Percentiles rank a stretch among this genome's conserved stretches.
Evolutionary conservation across 2,329 filamentous ascomycete species (phyloP).

Genomic region (Magnaporthiopsis rhizophila): DNA sequence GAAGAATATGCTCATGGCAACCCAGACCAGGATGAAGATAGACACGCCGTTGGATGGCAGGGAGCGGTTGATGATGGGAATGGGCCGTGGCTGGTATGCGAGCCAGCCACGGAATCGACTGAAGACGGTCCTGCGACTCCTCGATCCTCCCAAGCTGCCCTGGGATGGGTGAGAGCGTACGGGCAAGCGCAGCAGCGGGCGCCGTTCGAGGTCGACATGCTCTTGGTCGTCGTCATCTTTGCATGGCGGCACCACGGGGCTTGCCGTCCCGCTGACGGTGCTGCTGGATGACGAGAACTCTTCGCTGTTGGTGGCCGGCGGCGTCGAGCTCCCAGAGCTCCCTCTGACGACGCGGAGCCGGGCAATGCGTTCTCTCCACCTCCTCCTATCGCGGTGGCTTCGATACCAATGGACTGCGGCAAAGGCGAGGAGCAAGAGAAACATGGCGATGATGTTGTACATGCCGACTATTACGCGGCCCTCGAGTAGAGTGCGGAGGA

Average conservation of each 20-base stretch:
- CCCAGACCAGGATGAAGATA: conserved; percentile 40
- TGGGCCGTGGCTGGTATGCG: conserved; percentile 48
- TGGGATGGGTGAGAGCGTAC: background rate
- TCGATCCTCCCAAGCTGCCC: conserved; percentile 1
- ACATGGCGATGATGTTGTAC: conserved; percentile 26
- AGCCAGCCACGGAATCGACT: conserved; percentile 22
- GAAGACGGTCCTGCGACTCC: background rate
- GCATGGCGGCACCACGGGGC: conserved; percentile 15
- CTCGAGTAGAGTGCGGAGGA: conserved; percentile 5
- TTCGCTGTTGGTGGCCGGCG: conserved; percentile 6
- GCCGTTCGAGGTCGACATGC: conserved; percentile 25
- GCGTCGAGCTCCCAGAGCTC: background rate
- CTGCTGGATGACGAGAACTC: conserved; percentile 26
- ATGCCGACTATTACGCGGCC: conserved; percentile 23
- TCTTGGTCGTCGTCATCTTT: conserved; percentile 13
- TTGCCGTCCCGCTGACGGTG: conserved; percentile 19
- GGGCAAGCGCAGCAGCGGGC: conserved; percentile 21
- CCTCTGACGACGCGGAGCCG: background rate
- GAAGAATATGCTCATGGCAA: conserved; percentile 50
- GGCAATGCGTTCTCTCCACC: conserved; percentile 17
- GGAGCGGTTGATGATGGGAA: conserved; percentile 48
- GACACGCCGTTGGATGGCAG: conserved; percentile 51
- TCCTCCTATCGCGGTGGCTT: conserved; percentile 15
- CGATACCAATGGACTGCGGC: conserved; percentile 20
- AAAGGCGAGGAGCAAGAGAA: conserved; percentile 21